Base-by-base conservation (phyloP, 768 basidiomycete genomes). In the Austroboletus eburneus region DNA sequence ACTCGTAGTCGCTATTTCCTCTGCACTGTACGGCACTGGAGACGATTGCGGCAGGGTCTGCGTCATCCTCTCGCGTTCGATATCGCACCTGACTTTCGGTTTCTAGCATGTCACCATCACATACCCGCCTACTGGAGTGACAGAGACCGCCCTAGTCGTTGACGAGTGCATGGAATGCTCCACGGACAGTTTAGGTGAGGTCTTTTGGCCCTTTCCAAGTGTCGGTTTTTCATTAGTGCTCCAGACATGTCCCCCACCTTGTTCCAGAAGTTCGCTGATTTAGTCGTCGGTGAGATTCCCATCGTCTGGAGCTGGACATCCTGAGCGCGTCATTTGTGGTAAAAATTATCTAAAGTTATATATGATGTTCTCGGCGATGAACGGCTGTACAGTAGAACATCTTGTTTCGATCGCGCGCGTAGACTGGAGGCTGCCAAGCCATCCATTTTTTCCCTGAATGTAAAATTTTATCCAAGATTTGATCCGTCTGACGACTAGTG, bases 221-320 rank as follows among this genome's bases (percentile, higher is more conserved):
- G 9, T 14, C 14, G 13, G 24, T 36, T 8, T 39, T 14, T 33
- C 32, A 33, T 43, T n/a, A n/a, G 12, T 12, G 33, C 34, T 23
- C 7, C 58, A 87, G 85, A 84, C 62, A 72, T 86, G 78, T 83
- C 82, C 14, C 75, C 75, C 8, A 67, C 70, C 9, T 59, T 82
- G n/a, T 87, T 87, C 66, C 12, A 76, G 59, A 52, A 76, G 43
- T 56, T 87, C 35, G 76, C 67, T 21, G 35, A 61, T 12, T 74
- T 80, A 32, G 58, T 58, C 46, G 58, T 61, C 14, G 83, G 84
- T 32, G 70, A 70, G 34, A 59, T 85, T 25, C 48, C 52, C 10
- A 68, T 85, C 48, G 63, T 63, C 8, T 86, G 85, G 85, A 59
- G 79, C 52, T 83, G 13, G 8, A 29, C 12, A 4, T 33, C 32